phyloP scores from a whole-genome alignment of 169 alveolate genomes.

The Ophryocystis elektroscirrha region DNA sequence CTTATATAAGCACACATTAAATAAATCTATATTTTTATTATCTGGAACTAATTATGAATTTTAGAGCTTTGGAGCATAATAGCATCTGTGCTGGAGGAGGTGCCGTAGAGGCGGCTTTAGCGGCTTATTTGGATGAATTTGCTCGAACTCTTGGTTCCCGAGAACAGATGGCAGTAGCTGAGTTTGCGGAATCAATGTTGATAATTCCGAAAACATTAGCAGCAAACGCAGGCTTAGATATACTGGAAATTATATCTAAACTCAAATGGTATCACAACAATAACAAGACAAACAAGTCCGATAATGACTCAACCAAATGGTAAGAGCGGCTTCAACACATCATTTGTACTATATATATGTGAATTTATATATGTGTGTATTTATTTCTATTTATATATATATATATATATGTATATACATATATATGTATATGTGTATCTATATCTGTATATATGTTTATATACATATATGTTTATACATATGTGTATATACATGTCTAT shows the following conservation, averaged over 20 bases:
- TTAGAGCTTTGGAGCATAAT: conserved; percentile 26
- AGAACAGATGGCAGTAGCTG: conserved; percentile 94
- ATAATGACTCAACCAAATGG: too few relatives aligned
- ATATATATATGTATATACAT: neutral
- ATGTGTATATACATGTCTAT: too few relatives aligned
- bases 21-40: conserved; percentile 1
- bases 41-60: neutral
- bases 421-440: neutral
- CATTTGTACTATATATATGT: too few relatives aligned
- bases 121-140: conserved; percentile 76
- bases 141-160: conserved; percentile 87
- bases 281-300: too few relatives aligned
- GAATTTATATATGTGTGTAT: too few relatives aligned
- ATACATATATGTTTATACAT: too few relatives aligned
- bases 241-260: conserved; percentile 30
- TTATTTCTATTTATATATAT: too few relatives aligned
- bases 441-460: too few relatives aligned
- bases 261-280: conserved; percentile 19
- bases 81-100: conserved; percentile 92
- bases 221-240: conserved; percentile 79
- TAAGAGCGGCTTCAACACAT: too few relatives aligned
- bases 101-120: conserved; percentile 90
- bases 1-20: conserved; percentile 4
- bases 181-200: conserved; percentile 85
- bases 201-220: conserved; percentile 95